Conservation (phyloP, 106 monocot genomes). For the Dioscorea alata region DNA sequence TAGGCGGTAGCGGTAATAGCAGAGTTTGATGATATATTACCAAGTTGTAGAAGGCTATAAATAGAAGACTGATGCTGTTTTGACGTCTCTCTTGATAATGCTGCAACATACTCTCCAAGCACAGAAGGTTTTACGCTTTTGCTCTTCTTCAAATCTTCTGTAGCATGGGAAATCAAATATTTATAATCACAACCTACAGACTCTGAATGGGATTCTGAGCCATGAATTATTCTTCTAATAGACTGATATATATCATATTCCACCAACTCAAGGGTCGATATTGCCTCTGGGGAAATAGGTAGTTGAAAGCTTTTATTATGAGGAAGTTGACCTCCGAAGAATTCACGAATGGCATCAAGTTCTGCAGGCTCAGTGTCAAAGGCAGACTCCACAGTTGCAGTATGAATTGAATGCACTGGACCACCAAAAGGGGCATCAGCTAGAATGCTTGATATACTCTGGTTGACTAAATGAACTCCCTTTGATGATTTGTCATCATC, state of each 20-base stretch:
- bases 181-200: neutral
- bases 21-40: conserved; percentile 11
- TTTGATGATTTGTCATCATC: conserved; percentile 20
- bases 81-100: conserved; percentile 17
- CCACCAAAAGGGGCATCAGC: conserved; percentile 16
- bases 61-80: conserved; percentile 16
- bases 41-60: neutral
- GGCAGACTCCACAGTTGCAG: conserved; percentile 17
- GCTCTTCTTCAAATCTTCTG: conserved; percentile 11
- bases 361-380: conserved; percentile 35
- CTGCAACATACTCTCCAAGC: conserved; percentile 23
- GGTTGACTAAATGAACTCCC: conserved; percentile 10
- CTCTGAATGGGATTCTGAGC: conserved; percentile 13
- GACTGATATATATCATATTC: conserved; percentile 56
- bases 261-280: conserved; percentile 28
- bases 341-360: conserved; percentile 25
- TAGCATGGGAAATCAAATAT: conserved; percentile 5
- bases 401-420: conserved; percentile 15
- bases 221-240: conserved; percentile 29
- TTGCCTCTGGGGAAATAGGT: conserved; percentile 11
- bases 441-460: conserved; percentile 19
- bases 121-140: conserved; percentile 17
- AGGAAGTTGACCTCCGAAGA: conserved; percentile 20
- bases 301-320: conserved; percentile 17
- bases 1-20: conserved; percentile 6